Evolutionary conservation across 805 yeast genomes (phyloP), one percentile per base, ranked within the genome.

Genomic region (Candida koratica): DNA sequence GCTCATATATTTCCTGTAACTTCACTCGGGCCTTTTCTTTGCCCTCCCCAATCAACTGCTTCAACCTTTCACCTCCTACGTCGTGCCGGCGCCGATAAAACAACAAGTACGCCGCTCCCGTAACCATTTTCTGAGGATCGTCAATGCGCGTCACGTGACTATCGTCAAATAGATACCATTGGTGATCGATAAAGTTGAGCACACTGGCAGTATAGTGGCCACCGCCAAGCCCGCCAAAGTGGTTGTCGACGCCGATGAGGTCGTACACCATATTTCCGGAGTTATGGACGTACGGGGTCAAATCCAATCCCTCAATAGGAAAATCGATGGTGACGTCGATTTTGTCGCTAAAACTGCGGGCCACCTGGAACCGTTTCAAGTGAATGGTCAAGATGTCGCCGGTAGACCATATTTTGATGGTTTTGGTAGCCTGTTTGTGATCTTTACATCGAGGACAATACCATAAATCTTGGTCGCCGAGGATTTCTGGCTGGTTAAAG

Each of bases 161-260:
- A 55, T 90, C 98, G 54, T 90, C 89, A 56, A 73, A 90, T 54
- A 88, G 84, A 54, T 88, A 87, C 97, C 97, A 93, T 39, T 77
- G 69, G 14, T 64, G 64, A 51, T 85, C 94, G 28, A 77, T 68
- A 56, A 77, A 81, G 52, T 89, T 89, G 55, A 81, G 83, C 0
- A 76, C 96, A 51, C 79, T 82, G 0, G 97, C 84, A 1, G 98
- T 93, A 58, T 93, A 90, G 64, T 93, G 97, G 2, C 98, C 97
- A 4, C 97, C 97, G 0, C 97, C 97, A 13, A 90, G 66, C 0
- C 97, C 96, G 34, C 97, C 98, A 55, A 72, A 88, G 54, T 93
- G 98, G 55, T 90, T 93, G 55, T 89, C 97, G 15, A 93, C 96
- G 0, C 93, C 97, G 49, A 85, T 71, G 43, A 93, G 64, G 54